Evolutionary conservation across 2,329 filamentous ascomycete genomes (phyloP), one percentile per base, ranked within the genome.

Genomic region (Fusarium paranaense): DNA sequence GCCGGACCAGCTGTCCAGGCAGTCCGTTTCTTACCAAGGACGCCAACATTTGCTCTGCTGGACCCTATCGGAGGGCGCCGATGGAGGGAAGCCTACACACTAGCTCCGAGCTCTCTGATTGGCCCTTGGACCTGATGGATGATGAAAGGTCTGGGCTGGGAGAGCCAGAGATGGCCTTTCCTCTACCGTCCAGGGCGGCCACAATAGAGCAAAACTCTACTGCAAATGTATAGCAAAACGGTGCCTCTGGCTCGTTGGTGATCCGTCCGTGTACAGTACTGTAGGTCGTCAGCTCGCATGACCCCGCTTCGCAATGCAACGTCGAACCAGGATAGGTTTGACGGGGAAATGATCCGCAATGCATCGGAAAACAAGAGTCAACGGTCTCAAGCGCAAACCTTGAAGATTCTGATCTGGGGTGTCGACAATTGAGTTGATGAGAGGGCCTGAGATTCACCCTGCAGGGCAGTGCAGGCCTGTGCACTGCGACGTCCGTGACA

Each of bases 251-350:
- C 50, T 54, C 18, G 50, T 38, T 67, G 64, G 50, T 66, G 63
- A 67, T 65, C 57, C 56, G 60, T 70, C 73, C 47, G 35, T 37
- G 62, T 37, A 45, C 40, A 22, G 40, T 14, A 45, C 20, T 45
- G 40, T 14, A 45, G 52, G 33, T 58, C 40, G 63, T 71, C 64
- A 74, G 71, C 63, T 67, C 50, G 61, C 66, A 56, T 47, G 38
- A 67, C 74, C 72, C 75, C 74, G 66, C 72, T 71, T 38, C 22
- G 27, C 64, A 42, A 76, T 75, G 74, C 73, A 76, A 70, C 70
- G 18, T 68, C 54, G 52, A 60, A 38, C 56, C n/a, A 61, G 20
- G 59, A 52, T 66, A 38, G 52, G 45, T 37, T 58, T 64, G 50
- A 62, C 70, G 70, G 70, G 70, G 73, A 69, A 71, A 66, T 66